Evolutionary conservation across 805 yeast genomes (phyloP).

Genomic region (Cyberlindnera petersonii): DNA sequence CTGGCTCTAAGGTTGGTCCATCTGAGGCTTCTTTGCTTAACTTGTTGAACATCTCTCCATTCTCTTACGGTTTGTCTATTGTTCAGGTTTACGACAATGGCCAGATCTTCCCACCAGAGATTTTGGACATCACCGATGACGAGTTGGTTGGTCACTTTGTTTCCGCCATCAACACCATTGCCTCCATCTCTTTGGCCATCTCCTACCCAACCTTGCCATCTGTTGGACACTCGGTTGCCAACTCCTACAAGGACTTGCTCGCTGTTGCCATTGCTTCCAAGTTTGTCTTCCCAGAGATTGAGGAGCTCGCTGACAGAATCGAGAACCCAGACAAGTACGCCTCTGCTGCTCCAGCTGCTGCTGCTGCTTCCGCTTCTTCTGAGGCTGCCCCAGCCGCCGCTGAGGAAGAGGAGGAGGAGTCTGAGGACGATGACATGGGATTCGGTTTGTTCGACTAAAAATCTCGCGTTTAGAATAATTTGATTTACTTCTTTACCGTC

Average conservation of each 20-base stretch:
- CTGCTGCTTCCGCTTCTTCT: slow-evolving; percentile 72
- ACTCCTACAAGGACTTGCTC: slow-evolving; percentile 98
- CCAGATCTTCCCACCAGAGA: slow-evolving; percentile 93
- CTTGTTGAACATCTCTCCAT: slow-evolving; percentile 99
- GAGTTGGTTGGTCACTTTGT: slow-evolving; percentile 91
- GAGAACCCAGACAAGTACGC: slow-evolving; percentile 99
- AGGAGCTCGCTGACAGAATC: slow-evolving; percentile 97
- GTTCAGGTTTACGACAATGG: slow-evolving; percentile 98
- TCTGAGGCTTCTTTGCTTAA: slow-evolving; percentile 98
- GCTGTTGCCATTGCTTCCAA: slow-evolving; percentile 98
- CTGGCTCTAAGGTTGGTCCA: slow-evolving; percentile 90
- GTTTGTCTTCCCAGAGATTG: slow-evolving; percentile 98
- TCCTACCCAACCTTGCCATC: slow-evolving; percentile 99
- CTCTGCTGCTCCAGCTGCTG: slow-evolving; percentile 97
- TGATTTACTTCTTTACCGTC: not conserved
- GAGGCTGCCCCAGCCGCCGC: slow-evolving; percentile 74
- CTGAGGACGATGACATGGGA: slow-evolving; percentile 83
- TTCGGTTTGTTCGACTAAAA: slow-evolving; percentile 96
- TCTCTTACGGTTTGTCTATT: slow-evolving; percentile 96
- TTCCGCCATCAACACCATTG: slow-evolving; percentile 88
- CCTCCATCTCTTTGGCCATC: slow-evolving; percentile 94
- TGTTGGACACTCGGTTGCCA: slow-evolving; percentile 97
- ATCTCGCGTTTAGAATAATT: slow-evolving; percentile 15
- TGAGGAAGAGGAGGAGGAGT: slow-evolving; percentile 63
- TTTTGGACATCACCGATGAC: slow-evolving; percentile 98